Percentiles rank a stretch among this genome's conserved stretches.
These are phyloP conservation scores for Trichosporon sp. DNA, from an alignment of 1,284 basidiomycete species.

Conservation along the genomic window DNA sequence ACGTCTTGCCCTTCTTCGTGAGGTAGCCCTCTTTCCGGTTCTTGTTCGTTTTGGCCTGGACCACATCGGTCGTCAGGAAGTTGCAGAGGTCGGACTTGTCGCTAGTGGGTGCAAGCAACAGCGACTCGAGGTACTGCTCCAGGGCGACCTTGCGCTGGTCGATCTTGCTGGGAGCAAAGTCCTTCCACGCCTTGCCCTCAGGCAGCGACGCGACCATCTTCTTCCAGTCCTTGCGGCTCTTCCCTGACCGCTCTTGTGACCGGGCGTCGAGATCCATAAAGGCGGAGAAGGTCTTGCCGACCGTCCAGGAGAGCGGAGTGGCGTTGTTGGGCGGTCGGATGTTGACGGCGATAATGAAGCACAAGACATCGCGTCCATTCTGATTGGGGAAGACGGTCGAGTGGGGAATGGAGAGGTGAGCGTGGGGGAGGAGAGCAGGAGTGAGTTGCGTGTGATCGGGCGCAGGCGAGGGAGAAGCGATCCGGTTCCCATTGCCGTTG, in stretches of 20 bases:
- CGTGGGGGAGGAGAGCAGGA: slow-evolving; percentile 37
- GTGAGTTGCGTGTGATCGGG: slow-evolving; percentile 25
- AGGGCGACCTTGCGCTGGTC: slow-evolving; percentile 87
- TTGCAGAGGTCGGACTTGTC: slow-evolving; percentile 84
- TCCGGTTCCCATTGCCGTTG: not conserved
- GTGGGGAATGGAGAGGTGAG: slow-evolving; percentile 41
- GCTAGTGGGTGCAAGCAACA: slow-evolving; percentile 75
- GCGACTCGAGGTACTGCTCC: slow-evolving; percentile 79
- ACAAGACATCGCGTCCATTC: slow-evolving; percentile 44
- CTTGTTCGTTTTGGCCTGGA: slow-evolving; percentile 76
- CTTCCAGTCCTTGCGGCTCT: slow-evolving; percentile 60
- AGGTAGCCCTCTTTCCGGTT: slow-evolving; percentile 94
- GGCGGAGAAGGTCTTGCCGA: slow-evolving; percentile 91
- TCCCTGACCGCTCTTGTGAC: slow-evolving; percentile 57
- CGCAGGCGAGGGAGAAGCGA: slow-evolving; percentile 7
- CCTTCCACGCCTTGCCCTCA: slow-evolving; percentile 89
- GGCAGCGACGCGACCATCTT: slow-evolving; percentile 74
- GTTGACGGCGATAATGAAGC: slow-evolving; percentile 43
- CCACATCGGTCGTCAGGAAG: slow-evolving; percentile 85
- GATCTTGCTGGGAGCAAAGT: slow-evolving; percentile 91
- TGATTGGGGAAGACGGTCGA: slow-evolving; percentile 43
- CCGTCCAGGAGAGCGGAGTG: slow-evolving; percentile 65
- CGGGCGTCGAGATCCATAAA: slow-evolving; percentile 70
- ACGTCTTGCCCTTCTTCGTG: slow-evolving; percentile 85
- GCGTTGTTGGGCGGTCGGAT: slow-evolving; percentile 38